Base-by-base conservation (phyloP, 2,329 filamentous ascomycete species). In the Pyrenophora teres region DNA sequence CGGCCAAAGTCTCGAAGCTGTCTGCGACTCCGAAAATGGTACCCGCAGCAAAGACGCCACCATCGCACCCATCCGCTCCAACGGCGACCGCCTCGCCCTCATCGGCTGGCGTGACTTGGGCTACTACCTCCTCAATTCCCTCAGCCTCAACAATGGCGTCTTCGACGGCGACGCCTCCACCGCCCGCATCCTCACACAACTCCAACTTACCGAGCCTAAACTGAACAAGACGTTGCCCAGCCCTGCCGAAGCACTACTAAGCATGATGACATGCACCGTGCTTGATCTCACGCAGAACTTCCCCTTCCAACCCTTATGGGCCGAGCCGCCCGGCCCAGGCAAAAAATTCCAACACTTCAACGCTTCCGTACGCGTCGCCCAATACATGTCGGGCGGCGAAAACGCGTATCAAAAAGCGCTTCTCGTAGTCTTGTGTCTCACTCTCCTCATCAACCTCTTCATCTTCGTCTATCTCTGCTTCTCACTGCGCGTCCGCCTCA, bases 381-480 rank as follows among this genome's bases (percentile, higher is more conserved):
- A 55, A 19, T 51, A 55, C 48, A 52, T 55, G 48, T 55, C 52
- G 4, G 52, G 52, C n/a, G 37, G 48, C 10, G 40, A 52, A 2
- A 42, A 49, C 9, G n/a, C 32, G 10, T 51, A 46, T 10, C 46
- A 54, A 21, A 50, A 54, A 16, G 46, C 42, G 1, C 37, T 52
- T 10, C 44, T 52, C 4, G 19, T 48, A 12, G 50, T 52, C 19
- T 39, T 52, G 3, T 40, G 21, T 1, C 27, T 50, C n/a, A 50
- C 46, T 0, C 32, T 50, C 12, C 15, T 46, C 2, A 47, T 52
- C 42, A 54, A 50, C 2, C 21, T 54, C 27, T 54, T 54, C 38
- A 51, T 54, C 38, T 12, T 54, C 1, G 21, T 42, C 41, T 55
- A 55, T 30, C 45, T 52, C 9, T 30, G 31, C 4, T 23, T 52